phyloP scores from a whole-genome alignment of 2,329 filamentous ascomycete genomes.

The Colletotrichum orbiculare region DNA sequence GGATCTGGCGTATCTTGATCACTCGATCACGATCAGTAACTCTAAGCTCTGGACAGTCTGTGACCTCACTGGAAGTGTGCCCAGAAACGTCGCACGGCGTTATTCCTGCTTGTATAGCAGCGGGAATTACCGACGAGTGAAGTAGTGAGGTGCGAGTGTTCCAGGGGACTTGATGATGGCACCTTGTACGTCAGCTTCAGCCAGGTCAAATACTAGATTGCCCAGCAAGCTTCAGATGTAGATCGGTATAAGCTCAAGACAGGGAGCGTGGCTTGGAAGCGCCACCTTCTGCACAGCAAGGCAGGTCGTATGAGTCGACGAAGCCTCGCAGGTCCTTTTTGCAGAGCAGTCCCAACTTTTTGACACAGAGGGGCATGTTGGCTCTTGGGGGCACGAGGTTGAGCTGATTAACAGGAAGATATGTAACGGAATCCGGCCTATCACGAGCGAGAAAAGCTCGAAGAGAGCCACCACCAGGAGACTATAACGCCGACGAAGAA shows the following conservation, averaged over 20 bases:
- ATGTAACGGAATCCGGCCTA: conserved; percentile 6
- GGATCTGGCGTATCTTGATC: too few species aligned
- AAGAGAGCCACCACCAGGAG: too few species aligned
- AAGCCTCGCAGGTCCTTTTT: conserved; percentile 4
- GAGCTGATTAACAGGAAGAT: conserved; percentile 17
- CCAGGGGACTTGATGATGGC: too few species aligned
- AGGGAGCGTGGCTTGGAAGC: neutral
- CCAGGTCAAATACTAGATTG: conserved; percentile 8
- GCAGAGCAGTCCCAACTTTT: conserved; percentile 6
- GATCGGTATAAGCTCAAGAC: neutral
- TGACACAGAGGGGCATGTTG: neutral
- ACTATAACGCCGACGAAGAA: neutral
- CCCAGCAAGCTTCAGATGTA: conserved; percentile 2
- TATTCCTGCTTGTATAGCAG: too few species aligned
- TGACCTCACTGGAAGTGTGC: too few species aligned
- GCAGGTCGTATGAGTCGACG: conserved; percentile 18
- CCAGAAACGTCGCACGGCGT: too few species aligned
- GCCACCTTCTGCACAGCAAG: conserved; percentile 6
- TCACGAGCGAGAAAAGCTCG: neutral
- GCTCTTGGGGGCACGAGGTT: conserved; percentile 20
- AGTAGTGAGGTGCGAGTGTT: conserved; percentile 11
- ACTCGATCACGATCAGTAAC: too few species aligned
- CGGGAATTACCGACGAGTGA: too few species aligned
- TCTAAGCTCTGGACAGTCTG: too few species aligned
- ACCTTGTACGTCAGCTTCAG: too few species aligned